These are phyloP conservation scores for Xerocomellus dryophilus DNA, from an alignment of 768 basidiomycete species.

Conservation along the genomic window DNA sequence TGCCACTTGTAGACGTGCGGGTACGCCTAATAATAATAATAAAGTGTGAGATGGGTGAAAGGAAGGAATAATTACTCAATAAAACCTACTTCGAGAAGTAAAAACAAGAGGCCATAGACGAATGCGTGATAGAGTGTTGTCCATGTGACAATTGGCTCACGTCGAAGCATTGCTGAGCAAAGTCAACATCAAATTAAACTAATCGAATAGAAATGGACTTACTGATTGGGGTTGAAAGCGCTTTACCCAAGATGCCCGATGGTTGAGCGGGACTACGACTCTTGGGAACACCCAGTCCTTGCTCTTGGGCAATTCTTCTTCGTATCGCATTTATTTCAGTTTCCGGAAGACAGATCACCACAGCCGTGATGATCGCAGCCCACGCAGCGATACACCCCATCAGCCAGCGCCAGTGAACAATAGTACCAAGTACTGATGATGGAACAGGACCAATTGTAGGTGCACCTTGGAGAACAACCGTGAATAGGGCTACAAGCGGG, in stretches of 20 bases:
- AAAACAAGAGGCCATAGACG: constrained; percentile 24
- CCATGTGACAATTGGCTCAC: constrained; percentile 26
- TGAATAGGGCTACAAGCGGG: constrained; percentile 23
- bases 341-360: constrained; percentile 21
- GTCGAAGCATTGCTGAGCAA: constrained; percentile 16
- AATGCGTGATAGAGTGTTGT: constrained; percentile 26
- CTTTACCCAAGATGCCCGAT: constrained; percentile 10
- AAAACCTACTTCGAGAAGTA: constrained; percentile 24
- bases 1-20: constrained; percentile 20
- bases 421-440: constrained; percentile 20
- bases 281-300: background rate
- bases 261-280: background rate
- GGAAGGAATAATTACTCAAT: background rate
- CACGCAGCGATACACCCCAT: constrained; percentile 22
- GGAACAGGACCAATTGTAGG: constrained; percentile 28
- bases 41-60: background rate
- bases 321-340: constrained; percentile 20
- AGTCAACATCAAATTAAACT: background rate
- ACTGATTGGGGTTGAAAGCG: constrained; percentile 19
- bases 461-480: constrained; percentile 26
- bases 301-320: constrained; percentile 10
- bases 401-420: constrained; percentile 23
- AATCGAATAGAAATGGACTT: background rate
- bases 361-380: constrained; percentile 15
- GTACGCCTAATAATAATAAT: constrained; percentile 9